Percentiles rank a stretch among this genome's conserved stretches.
Conservation (phyloP, 257 asterid species). For the Capsicum baccatum region DNA sequence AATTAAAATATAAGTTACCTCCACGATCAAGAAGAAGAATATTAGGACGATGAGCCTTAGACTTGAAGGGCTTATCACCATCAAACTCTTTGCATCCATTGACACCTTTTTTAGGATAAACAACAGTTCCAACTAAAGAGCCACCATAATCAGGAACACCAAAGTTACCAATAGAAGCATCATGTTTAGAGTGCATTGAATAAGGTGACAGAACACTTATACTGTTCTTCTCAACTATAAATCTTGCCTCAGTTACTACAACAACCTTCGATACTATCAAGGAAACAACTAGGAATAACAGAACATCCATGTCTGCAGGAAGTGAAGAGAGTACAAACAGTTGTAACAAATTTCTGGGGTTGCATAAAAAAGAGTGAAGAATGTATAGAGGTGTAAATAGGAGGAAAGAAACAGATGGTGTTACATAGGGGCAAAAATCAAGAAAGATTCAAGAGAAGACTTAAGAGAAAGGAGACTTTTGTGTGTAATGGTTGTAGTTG, state of each 20-base stretch:
- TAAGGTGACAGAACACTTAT: conserved; percentile 67
- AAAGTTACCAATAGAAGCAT: conserved; percentile 89
- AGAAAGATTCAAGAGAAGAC: conserved; percentile 30
- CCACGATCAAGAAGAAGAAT: conserved; percentile 94
- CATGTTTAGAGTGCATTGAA: conserved; percentile 63
- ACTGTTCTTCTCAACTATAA: conserved; percentile 87
- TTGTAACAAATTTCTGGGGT: no score
- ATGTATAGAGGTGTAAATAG: conserved; percentile 28
- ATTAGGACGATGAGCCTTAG: conserved; percentile 69
- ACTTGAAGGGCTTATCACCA: conserved; percentile 75
- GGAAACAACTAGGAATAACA: conserved; percentile 21
- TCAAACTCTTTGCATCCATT: conserved; percentile 66
- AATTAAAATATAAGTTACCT: conserved; percentile 42
- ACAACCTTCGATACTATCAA: conserved; percentile 34
- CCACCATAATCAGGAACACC: conserved; percentile 97
- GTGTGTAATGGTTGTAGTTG: not conserved
- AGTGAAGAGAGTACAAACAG: no score
- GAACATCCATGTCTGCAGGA: not conserved
- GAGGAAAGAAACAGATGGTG: conserved; percentile 28
- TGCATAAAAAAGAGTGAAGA: not conserved
- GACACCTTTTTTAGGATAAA: conserved; percentile 57
- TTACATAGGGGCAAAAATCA: not conserved
- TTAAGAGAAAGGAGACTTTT: conserved; percentile 41
- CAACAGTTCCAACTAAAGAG: conserved; percentile 67
- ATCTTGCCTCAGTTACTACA: conserved; percentile 40